Percentiles rank a stretch among this genome's conserved stretches.
Conservation (phyloP, 495 filamentous ascomycete genomes). For the Neurospora pannonica region DNA sequence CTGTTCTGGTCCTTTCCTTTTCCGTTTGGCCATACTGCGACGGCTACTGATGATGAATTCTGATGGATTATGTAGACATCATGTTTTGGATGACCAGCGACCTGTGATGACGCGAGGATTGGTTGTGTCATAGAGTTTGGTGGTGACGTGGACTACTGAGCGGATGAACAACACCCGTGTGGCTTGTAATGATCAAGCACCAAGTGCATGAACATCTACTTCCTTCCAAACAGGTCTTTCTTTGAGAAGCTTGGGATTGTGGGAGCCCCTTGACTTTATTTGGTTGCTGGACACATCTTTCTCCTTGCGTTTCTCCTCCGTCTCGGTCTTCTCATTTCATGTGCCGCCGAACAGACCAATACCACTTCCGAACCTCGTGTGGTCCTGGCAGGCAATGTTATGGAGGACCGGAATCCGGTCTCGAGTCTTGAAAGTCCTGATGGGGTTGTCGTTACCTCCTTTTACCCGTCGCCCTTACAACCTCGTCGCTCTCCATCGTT, state of each 20-base stretch:
- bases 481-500: too few species aligned
- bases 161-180: not conserved
- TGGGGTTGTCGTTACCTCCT: too few species aligned
- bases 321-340: too few species aligned
- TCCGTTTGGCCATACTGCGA: not conserved
- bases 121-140: not conserved
- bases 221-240: not conserved
- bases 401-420: too few species aligned
- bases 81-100: not conserved
- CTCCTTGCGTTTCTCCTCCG: too few species aligned
- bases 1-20: not conserved
- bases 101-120: not conserved
- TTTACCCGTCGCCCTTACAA: too few species aligned
- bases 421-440: too few species aligned
- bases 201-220: not conserved
- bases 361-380: too few species aligned
- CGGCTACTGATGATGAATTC: not conserved
- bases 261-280: too few species aligned
- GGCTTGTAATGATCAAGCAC: not conserved
- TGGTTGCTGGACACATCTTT: too few species aligned
- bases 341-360: too few species aligned
- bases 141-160: not conserved
- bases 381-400: too few species aligned
- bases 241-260: not conserved
- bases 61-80: not conserved